These are phyloP conservation scores for Diplocarpon rosae DNA, from an alignment of 2,329 filamentous ascomycete genomes.

Conservation along the genomic window DNA sequence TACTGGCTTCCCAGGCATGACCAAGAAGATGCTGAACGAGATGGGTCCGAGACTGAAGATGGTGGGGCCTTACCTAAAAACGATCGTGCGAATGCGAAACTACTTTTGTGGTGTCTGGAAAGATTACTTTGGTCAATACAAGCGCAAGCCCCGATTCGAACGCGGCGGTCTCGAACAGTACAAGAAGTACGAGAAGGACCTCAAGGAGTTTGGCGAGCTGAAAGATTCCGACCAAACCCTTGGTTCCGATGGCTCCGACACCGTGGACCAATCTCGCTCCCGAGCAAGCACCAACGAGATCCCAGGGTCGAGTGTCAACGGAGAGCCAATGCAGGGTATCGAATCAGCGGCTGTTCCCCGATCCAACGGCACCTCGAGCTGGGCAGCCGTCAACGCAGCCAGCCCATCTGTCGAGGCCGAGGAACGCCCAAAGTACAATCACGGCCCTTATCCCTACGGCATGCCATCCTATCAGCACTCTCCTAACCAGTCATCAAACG, in stretches of 20 bases:
- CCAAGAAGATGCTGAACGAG: slow-evolving; percentile 38
- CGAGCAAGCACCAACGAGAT: slow-evolving; percentile 24
- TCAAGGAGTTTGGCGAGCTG: slow-evolving; percentile 38
- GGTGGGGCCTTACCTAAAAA: slow-evolving; percentile 43
- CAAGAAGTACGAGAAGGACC: slow-evolving; percentile 39
- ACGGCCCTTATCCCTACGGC: slow-evolving; percentile 14
- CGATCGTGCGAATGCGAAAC: slow-evolving; percentile 40
- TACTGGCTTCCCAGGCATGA: slow-evolving; percentile 29
- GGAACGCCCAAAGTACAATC: slow-evolving; percentile 16
- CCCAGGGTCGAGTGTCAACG: slow-evolving; percentile 14
- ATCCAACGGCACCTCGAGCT: slow-evolving; percentile 15
- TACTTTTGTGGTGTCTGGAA: slow-evolving; percentile 42
- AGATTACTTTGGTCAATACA: slow-evolving; percentile 32
- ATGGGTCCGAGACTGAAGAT: slow-evolving; percentile 44
- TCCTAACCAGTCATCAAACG: slow-evolving; percentile 16
- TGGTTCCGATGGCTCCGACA: slow-evolving; percentile 19
- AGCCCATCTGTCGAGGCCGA: slow-evolving; percentile 18
- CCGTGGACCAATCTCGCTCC: slow-evolving; percentile 17
- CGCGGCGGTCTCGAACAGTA: slow-evolving; percentile 46
- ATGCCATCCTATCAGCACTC: slow-evolving; percentile 15
- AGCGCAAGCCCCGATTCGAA: slow-evolving; percentile 7
- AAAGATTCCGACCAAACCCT: slow-evolving; percentile 14
- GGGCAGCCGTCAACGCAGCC: slow-evolving; percentile 23
- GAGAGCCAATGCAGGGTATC: slow-evolving; percentile 25
- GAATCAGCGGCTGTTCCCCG: slow-evolving; percentile 17